Conservation (phyloP, 306 rosid species). For the Adenanthera pavonina region DNA sequence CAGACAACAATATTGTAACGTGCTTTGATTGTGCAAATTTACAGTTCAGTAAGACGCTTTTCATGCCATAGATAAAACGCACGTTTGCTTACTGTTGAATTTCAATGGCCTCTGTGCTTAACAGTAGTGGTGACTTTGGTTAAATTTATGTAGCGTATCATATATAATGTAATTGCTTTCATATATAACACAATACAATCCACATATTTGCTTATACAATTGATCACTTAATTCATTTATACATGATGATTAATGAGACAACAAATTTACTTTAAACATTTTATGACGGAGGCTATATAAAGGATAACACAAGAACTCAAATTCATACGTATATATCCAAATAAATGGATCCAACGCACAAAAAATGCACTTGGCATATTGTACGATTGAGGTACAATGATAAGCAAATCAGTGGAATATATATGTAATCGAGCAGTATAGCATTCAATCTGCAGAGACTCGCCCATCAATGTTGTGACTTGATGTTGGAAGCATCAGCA, state of each 20-base stretch:
- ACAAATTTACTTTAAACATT: neutral
- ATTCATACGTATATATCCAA: neutral
- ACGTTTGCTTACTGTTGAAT: neutral
- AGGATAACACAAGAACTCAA: neutral
- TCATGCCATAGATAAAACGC: neutral
- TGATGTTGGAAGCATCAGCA: neutral
- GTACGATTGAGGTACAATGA: neutral
- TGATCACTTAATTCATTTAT: neutral
- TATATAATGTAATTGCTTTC: neutral
- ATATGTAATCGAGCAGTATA: neutral
- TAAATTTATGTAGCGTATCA: neutral
- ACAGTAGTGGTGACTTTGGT: neutral
- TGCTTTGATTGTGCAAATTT: neutral
- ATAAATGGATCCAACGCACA: neutral
- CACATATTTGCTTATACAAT: neutral
- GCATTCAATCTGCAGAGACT: neutral
- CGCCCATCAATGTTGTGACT: neutral
- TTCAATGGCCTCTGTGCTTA: neutral
- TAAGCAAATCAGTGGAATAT: constrained; percentile 1
- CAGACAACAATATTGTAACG: neutral
- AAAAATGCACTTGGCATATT: neutral
- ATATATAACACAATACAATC: neutral
- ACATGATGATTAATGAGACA: neutral
- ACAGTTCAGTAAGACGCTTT: neutral
- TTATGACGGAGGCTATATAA: neutral